These are phyloP conservation scores for Penstemon davidsonii DNA, from an alignment of 257 asterid species.

Conservation along the genomic window DNA sequence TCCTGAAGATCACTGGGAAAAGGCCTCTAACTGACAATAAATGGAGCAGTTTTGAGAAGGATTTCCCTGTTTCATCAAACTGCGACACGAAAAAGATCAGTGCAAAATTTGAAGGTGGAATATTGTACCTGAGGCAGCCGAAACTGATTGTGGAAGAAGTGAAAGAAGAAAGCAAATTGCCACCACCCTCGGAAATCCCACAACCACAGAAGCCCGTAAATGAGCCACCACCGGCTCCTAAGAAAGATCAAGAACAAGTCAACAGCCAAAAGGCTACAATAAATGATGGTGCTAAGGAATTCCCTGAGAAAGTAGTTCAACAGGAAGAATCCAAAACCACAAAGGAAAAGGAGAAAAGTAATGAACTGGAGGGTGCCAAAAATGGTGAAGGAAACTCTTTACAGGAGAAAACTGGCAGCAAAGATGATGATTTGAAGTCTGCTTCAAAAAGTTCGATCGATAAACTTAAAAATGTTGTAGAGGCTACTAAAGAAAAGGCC, in stretches of 20 bases:
- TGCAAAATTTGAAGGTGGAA: conserved; percentile 63
- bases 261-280: background rate
- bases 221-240: conserved; percentile 21
- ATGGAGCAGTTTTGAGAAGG: conserved; percentile 50
- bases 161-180: conserved; percentile 23
- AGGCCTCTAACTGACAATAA: conserved; percentile 33
- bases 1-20: conserved; percentile 55
- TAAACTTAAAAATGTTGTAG: background rate
- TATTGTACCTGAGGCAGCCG: conserved; percentile 51
- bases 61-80: conserved; percentile 45
- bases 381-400: background rate
- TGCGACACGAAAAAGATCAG: conserved; percentile 48
- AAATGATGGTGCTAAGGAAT: conserved; percentile 1
- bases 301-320: conserved; percentile 4
- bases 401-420: conserved; percentile 14
- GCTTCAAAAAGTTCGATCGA: background rate
- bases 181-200: conserved; percentile 26
- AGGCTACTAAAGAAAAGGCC: background rate
- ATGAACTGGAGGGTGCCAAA: background rate
- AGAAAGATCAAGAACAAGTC: conserved; percentile 23
- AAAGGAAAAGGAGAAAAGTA: conserved; percentile 19
- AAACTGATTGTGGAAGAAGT: conserved; percentile 38
- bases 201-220: conserved; percentile 15
- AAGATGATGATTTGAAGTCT: conserved; percentile 9
- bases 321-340: conserved; percentile 22